phyloP scores from a whole-genome alignment of 2,329 filamentous ascomycete genomes.

The Monosporascus sp. region DNA sequence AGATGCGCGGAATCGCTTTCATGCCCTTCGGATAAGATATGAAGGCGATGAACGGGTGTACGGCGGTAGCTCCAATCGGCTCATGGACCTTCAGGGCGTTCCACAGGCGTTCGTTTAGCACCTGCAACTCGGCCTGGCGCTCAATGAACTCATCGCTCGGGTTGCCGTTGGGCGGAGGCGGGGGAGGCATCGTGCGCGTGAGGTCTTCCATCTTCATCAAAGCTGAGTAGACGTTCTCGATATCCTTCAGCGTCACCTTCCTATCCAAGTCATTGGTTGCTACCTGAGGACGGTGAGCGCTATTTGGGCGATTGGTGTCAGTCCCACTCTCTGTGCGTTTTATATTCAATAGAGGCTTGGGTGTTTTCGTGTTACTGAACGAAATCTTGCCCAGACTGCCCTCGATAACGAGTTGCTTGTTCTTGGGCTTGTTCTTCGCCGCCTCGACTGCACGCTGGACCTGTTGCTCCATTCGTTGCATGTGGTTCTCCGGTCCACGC shows the following conservation, averaged over 20 bases:
- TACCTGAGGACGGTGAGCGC: slow-evolving; percentile 34
- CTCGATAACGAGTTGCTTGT: slow-evolving; percentile 93
- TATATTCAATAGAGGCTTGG: slow-evolving; percentile 90
- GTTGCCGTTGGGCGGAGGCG: slow-evolving; percentile 54
- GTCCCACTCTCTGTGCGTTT: slow-evolving; percentile 73
- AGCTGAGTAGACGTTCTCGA: slow-evolving; percentile 81
- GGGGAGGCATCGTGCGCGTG: slow-evolving; percentile 69
- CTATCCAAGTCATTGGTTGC: slow-evolving; percentile 56
- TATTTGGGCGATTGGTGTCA: slow-evolving; percentile 48
- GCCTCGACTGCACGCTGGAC: slow-evolving; percentile 96
- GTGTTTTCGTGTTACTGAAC: slow-evolving; percentile 97
- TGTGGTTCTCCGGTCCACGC: slow-evolving; percentile 87
- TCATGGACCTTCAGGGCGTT: slow-evolving; percentile 85
- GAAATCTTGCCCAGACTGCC: slow-evolving; percentile 96
- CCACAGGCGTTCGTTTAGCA: slow-evolving; percentile 82
- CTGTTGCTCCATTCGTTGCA: slow-evolving; percentile 99
- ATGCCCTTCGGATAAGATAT: slow-evolving; percentile 94
- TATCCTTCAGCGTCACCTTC: slow-evolving; percentile 77
- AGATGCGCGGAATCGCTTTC: slow-evolving; percentile 89
- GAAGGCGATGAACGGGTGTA: slow-evolving; percentile 94
- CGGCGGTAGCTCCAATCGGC: slow-evolving; percentile 70
- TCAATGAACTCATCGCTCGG: slow-evolving; percentile 65
- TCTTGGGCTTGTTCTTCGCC: slow-evolving; percentile 95
- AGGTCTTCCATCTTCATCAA: slow-evolving; percentile 95
- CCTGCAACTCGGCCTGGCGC: slow-evolving; percentile 74